Evolutionary conservation across 2,329 filamentous ascomycete genomes (phyloP).

Genomic region (Aureobasidium vineae): DNA sequence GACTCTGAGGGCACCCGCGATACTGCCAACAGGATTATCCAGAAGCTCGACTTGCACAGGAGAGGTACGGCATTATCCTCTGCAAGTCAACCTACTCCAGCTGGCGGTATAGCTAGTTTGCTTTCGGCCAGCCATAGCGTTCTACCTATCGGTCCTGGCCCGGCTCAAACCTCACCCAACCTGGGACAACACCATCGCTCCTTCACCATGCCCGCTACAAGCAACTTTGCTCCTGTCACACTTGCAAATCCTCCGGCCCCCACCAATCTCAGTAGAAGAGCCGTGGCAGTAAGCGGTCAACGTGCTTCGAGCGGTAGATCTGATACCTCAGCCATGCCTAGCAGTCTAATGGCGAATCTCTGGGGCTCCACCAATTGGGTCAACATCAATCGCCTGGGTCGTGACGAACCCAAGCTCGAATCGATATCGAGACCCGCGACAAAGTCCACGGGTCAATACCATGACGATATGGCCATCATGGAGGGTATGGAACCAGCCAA

Average conservation of each 20-base stretch:
- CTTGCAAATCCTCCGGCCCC: conserved; percentile 78
- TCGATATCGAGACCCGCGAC: conserved; percentile 28
- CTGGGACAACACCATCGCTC: conserved; percentile 28
- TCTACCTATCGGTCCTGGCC: conserved; percentile 60
- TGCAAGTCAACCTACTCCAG: conserved; percentile 44
- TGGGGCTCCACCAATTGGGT: conserved; percentile 90
- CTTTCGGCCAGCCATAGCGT: conserved; percentile 82
- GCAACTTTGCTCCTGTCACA: conserved; percentile 75
- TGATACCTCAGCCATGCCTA: conserved; percentile 69
- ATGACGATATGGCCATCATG: conserved; percentile 37
- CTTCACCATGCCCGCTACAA: conserved; percentile 51
- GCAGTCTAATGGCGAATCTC: conserved; percentile 84
- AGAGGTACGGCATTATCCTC: conserved; percentile 49
- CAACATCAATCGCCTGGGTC: conserved; percentile 60
- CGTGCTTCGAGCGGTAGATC: conserved; percentile 59
- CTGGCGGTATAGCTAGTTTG: conserved; percentile 74
- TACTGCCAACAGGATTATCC: conserved; percentile 84
- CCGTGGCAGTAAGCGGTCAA: conserved; percentile 77
- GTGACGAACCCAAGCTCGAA: conserved; percentile 48
- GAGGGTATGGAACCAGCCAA: conserved; percentile 31
- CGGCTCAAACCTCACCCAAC: conserved; percentile 29
- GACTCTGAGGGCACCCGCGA: conserved; percentile 72
- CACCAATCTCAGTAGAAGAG: conserved; percentile 82
- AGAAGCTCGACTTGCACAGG: conserved; percentile 85
- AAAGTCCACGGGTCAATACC: conserved; percentile 29